Base-by-base conservation (phyloP, 2,329 filamentous ascomycete genomes). In the Periglandula ipomoeae region DNA sequence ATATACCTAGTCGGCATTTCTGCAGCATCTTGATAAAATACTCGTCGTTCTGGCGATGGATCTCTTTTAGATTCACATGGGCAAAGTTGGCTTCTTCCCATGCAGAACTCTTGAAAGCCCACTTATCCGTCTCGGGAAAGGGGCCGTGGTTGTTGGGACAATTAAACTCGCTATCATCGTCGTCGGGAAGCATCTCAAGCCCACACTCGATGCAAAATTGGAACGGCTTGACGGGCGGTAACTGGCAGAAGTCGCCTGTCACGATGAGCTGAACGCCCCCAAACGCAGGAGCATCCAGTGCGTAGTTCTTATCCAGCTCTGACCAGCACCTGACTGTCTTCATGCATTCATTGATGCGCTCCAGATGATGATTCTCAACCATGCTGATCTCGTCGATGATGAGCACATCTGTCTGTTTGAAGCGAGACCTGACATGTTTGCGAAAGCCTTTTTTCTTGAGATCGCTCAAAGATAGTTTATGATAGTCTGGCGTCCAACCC, bases 351-450 rank as follows among this genome's bases (percentile, higher is more conserved):
- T 59, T 57, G 11, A 61, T 55, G 17, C 54, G 58, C 24, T 60
- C 40, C 0, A 63, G 19, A 22, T 60, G 52, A 32, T 55, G 50
- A 72, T 73, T 78, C 44, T 81, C 76, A 0, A 84, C 69, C 81
- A 85, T 85, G 52, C 74, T 80, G 50, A 85, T 77, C 60, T 85
- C 82, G 54, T 85, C 81, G 15, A 85, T 78, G 22, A 85, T 70
- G 1, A 85, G 66, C 1, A 81, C 73, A 44, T 83, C 68, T 0
- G 74, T 78, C 0, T 59, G 27, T 0, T 19, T 56, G 2, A 80
- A 60, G 0, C 72, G 65, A 1, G 65, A 58, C 20, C 53, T 60
- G 0, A 67, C 17, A 0, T 34, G 1, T 5, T 40, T 6, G 22
- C 44, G 34, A 27, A 30, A 26, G 0, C 27, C 2, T 43, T 24